Evolutionary conservation across 2,329 filamentous ascomycete genomes (phyloP).

Genomic region (Verticillium longisporum): DNA sequence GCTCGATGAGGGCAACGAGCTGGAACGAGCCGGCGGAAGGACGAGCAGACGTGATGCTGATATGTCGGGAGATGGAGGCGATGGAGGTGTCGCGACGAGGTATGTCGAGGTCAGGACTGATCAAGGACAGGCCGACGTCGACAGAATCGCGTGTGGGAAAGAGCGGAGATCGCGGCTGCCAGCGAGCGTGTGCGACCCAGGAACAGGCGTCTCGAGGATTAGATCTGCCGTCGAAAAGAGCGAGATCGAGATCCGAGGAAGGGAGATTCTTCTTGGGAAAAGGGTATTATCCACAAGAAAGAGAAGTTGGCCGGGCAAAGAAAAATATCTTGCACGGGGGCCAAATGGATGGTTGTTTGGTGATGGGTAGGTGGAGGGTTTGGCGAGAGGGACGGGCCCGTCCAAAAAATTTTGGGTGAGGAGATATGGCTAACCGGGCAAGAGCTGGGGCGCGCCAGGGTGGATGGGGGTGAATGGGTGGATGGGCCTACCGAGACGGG

Average conservation of each 20-base stretch:
- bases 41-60: neutral
- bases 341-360: conserved; percentile 11
- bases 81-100: neutral
- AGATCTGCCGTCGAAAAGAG: neutral
- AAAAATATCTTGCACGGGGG: conserved; percentile 11
- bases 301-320: conserved; percentile 10
- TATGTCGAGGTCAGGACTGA: neutral
- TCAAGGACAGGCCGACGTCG: neutral
- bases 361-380: conserved; percentile 10
- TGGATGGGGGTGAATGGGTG: neutral
- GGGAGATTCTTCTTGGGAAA: conserved; percentile 15
- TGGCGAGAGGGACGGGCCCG: conserved; percentile 2
- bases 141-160: conserved; percentile 7
- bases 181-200: conserved; percentile 3
- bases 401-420: conserved; percentile 11
- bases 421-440: conserved; percentile 7
- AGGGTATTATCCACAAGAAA: conserved; percentile 14
- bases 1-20: conserved; percentile 10
- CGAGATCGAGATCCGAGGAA: conserved; percentile 8
- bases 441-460: neutral
- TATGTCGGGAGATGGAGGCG: no score
- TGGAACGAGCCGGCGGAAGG: neutral
- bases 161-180: conserved; percentile 12
- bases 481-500: neutral
- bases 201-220: neutral